Evolutionary conservation across 2,329 filamentous ascomycete genomes (phyloP).

Genomic region (Fusarium verticillioides): DNA sequence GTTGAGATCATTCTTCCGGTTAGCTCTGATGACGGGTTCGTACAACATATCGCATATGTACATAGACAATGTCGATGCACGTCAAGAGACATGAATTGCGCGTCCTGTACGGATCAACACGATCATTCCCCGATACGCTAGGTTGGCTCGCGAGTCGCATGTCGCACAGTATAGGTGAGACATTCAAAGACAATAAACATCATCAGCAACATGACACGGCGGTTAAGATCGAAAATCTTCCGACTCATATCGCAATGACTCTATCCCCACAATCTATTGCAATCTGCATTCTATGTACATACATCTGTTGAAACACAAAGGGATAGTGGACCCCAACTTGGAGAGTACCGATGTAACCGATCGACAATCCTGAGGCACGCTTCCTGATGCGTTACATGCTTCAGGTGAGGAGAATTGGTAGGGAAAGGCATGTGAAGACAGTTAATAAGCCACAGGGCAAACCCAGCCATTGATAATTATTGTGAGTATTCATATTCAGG

Average conservation of each 20-base stretch:
- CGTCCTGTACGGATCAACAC: conserved; percentile 28
- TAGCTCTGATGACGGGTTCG: conserved; percentile 16
- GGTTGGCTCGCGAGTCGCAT: conserved; percentile 3
- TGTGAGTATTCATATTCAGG: neutral
- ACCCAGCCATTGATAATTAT: neutral
- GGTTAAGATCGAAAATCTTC: neutral
- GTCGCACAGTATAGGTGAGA: conserved; percentile 19
- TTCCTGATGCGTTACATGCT: conserved; percentile 2
- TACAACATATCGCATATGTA: conserved; percentile 1
- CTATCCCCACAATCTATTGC: neutral
- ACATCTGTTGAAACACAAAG: neutral
- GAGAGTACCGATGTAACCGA: neutral
- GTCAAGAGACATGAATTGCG: conserved; percentile 38
- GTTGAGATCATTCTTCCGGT: conserved; percentile 9
- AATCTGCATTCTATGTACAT: neutral
- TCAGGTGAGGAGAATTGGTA: neutral
- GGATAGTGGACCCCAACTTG: neutral
- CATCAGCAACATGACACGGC: neutral
- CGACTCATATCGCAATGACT: neutral
- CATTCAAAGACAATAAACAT: conserved; percentile 4
- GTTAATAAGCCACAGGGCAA: neutral
- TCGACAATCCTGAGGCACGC: neutral
- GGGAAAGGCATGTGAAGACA: conserved; percentile 16
- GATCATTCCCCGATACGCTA: conserved; percentile 30
- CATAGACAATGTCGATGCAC: conserved; percentile 22